phyloP scores from a whole-genome alignment of 371 early-diverging fungal species.

The Amoeboaphelidium protococcarum region DNA sequence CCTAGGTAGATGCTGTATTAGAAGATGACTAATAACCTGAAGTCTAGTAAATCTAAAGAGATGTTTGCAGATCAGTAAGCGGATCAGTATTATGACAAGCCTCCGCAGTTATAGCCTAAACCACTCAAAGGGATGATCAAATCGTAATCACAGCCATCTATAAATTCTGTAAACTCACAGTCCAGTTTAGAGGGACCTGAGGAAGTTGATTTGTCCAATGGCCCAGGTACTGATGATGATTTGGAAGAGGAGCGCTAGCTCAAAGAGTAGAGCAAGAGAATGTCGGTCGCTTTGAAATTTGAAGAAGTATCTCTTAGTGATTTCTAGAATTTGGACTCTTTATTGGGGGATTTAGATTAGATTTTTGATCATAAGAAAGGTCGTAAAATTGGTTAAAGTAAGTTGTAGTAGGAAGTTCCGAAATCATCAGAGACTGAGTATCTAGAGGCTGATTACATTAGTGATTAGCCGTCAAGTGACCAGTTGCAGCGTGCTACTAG shows the following conservation, averaged over 20 bases:
- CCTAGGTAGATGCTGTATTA: no score
- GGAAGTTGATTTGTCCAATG: neutral
- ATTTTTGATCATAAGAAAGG: neutral
- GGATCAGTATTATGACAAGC: no score
- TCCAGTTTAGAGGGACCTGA: neutral
- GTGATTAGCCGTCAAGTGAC: neutral
- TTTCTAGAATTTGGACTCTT: neutral
- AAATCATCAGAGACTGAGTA: neutral
- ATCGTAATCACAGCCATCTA: no score
- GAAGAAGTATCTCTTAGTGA: neutral
- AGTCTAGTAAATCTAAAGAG: no score
- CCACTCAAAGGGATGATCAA: no score
- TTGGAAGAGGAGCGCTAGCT: neutral
- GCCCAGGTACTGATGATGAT: neutral
- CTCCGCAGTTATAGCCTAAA: no score
- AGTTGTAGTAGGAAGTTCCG: neutral
- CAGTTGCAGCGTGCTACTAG: neutral
- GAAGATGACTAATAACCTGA: no score
- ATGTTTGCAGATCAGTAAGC: no score
- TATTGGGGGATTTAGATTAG: neutral
- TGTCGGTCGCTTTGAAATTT: neutral
- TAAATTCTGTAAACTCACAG: no score
- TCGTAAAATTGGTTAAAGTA: neutral
- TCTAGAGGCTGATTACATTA: neutral
- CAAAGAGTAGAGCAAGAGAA: neutral